Evolutionary conservation across 23 red algal species (phyloP), one percentile per base, ranked within the genome.

Genomic region (Agarophyton chilense): DNA sequence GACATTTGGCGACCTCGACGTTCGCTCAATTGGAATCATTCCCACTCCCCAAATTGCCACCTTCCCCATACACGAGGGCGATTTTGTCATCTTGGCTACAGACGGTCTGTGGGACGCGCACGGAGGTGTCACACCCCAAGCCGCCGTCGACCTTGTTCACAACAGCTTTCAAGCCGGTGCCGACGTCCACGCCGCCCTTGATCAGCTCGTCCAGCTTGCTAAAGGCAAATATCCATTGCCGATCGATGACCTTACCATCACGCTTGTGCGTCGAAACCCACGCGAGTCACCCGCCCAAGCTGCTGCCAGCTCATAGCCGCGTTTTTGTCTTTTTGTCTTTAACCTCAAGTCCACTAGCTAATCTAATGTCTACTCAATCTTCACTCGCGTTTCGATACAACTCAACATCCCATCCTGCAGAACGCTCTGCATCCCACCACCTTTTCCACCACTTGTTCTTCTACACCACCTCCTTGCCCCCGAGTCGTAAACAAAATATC

Each of bases 61-160:
- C 28, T 71, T 49, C 64, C 41, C 58, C 35, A 52, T 83, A 35
- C 6, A 61, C n/a, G 80, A 51, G 4, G 89, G 58, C 43, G 82
- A 82, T 51, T 92, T 92, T 92, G 53, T 67, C 31, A 82, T 92
- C 12, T 58, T 92, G 35, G 89, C 89, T 11, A 78, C 74, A 7
- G 89, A 92, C 51, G 89, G 89, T 14, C 63, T 92, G 24, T 92
- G 89, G 89, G 89, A 92, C 55, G 80, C 89, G 10, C 75, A 92
- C 43, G 89, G 82, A 35, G 80, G 89, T 43, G 74, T 81, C 4
- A 38, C 79, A 5, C 46, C 74, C 19, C 54, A 75, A 21, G 58
- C 61, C 19, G 77, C 73, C 12, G 82, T 92, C 74, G 75, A 72
- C 53, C 77, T 47, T 9, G 72, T 76, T 29, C 52, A 52, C 14